phyloP scores from a whole-genome alignment of 2,329 filamentous ascomycete species.

The Atkinsonella hypoxylon region DNA sequence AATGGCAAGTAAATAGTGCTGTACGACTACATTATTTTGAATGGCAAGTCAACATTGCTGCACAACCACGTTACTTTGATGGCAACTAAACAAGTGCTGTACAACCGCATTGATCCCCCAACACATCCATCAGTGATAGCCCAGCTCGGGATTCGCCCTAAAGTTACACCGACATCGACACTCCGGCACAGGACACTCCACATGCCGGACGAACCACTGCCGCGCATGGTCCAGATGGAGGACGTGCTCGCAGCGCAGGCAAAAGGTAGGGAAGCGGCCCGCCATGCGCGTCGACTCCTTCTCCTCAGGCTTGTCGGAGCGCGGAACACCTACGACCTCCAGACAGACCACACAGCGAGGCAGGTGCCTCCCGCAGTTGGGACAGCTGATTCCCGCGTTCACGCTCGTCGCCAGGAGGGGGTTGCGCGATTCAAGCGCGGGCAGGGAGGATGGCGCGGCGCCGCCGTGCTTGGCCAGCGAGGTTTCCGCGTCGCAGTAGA shows the following conservation, averaged over 20 bases:
- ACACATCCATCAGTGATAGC: conserved; percentile 27
- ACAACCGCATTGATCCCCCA: background rate
- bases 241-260: conserved; percentile 55
- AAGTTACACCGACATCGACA: conserved; percentile 55
- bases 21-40: no score
- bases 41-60: no score
- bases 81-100: no score
- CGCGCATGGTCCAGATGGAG: conserved; percentile 55
- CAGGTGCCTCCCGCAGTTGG: conserved; percentile 53
- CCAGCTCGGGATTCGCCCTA: conserved; percentile 45
- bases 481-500: conserved; percentile 58
- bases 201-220: conserved; percentile 53
- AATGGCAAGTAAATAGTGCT: no score
- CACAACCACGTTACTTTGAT: no score
- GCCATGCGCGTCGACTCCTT: conserved; percentile 36
- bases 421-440: conserved; percentile 31
- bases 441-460: conserved; percentile 11
- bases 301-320: conserved; percentile 44
- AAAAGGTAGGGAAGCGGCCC: conserved; percentile 56
- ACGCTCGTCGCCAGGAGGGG: conserved; percentile 46
- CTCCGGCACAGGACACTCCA: conserved; percentile 56
- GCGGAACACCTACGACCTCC: conserved; percentile 52
- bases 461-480: conserved; percentile 30
- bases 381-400: conserved; percentile 50
- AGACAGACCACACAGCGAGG: conserved; percentile 57